phyloP scores from a whole-genome alignment of 176 grass and related monocot species.

The Juncus effusus region DNA sequence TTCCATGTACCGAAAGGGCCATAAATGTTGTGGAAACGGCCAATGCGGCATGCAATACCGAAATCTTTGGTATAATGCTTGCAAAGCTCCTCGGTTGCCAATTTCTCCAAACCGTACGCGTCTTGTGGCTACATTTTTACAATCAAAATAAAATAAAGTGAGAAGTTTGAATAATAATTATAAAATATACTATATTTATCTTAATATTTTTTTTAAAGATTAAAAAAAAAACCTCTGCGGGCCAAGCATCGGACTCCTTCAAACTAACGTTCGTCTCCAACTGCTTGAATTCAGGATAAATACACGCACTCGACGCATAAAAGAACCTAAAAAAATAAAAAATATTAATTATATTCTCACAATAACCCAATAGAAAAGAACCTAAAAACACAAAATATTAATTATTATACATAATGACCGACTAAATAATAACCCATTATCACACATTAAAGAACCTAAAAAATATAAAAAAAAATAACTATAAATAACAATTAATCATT shows the following conservation, averaged over 20 bases:
- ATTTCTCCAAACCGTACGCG: constrained; percentile 96
- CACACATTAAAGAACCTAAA: neutral
- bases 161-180: neutral
- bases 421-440: too few species aligned
- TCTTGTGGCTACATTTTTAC: constrained; percentile 72
- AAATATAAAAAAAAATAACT: neutral
- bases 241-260: constrained; percentile 90
- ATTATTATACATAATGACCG: too few species aligned
- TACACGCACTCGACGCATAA: constrained; percentile 84
- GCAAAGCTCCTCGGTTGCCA: constrained; percentile 92
- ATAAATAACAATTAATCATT: neutral
- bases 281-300: constrained; percentile 90
- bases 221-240: constrained; percentile 59
- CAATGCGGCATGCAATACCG: constrained; percentile 73
- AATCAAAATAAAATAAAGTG: neutral
- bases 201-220: neutral
- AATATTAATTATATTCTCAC: neutral
- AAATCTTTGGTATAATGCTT: constrained; percentile 99
- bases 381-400: neutral
- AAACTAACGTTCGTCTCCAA: constrained; percentile 86
- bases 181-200: constrained; percentile 1
- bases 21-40: constrained; percentile 95
- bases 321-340: constrained; percentile 52
- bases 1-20: constrained; percentile 98
- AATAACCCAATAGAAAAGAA: neutral